Percentiles rank a stretch among this genome's conserved stretches.
Evolutionary conservation across 1,284 basidiomycete species (phyloP).

Genomic region (Ustilago tritici): DNA sequence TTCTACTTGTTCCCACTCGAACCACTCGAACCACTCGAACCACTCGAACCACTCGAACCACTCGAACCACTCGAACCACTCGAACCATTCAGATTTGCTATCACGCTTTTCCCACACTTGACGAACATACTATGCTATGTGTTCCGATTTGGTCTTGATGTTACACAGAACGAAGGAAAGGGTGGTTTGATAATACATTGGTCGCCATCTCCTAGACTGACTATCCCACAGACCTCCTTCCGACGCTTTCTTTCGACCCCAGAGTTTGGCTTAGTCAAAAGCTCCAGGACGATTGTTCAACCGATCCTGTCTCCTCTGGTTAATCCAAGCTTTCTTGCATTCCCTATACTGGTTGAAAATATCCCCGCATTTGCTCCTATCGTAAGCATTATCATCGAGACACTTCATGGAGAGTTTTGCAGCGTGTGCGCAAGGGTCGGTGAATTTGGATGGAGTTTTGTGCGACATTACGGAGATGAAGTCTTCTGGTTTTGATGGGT

Average conservation of each 20-base stretch:
- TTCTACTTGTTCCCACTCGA: too few species aligned
- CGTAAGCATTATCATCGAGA: conserved; percentile 64
- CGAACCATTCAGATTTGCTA: too few species aligned
- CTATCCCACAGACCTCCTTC: too few species aligned
- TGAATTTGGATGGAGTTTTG: conserved; percentile 60
- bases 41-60: too few species aligned
- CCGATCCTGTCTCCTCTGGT: conserved; percentile 53
- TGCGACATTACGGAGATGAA: conserved; percentile 53
- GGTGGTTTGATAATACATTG: too few species aligned
- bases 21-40: too few species aligned
- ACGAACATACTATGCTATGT: too few species aligned
- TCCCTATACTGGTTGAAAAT: conserved; percentile 63
- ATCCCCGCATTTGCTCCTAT: conserved; percentile 59
- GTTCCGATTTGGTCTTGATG: not conserved
- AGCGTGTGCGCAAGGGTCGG: conserved; percentile 66
- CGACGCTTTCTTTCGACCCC: not conserved
- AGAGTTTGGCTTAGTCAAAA: conserved; percentile 33
- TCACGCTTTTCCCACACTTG: too few species aligned
- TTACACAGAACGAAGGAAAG: not conserved
- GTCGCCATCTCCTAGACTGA: too few species aligned
- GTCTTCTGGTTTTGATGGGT: conserved; percentile 47
- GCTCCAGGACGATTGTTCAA: conserved; percentile 51
- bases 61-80: too few species aligned
- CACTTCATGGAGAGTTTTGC: conserved; percentile 66
- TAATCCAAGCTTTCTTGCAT: conserved; percentile 63